Conservation (phyloP, 2,329 filamentous ascomycete species). For the Pseudogymnoascus sp. region DNA sequence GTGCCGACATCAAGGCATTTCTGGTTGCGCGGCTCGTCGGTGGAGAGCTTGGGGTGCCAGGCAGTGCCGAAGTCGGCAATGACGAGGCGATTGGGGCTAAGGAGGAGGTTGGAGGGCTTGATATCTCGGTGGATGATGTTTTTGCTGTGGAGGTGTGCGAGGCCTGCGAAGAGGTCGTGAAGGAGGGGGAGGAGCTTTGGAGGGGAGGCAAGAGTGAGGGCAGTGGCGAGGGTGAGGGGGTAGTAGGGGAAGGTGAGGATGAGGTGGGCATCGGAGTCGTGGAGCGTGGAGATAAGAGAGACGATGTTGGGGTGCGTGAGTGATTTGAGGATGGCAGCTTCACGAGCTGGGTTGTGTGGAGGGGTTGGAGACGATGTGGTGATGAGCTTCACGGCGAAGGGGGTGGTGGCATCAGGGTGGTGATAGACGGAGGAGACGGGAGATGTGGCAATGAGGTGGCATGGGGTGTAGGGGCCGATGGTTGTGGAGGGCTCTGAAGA, state of each 20-base stretch:
- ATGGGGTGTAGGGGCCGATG: slow-evolving; percentile 48
- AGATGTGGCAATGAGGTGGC: slow-evolving; percentile 53
- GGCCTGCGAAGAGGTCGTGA: slow-evolving; percentile 59
- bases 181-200: slow-evolving; percentile 38
- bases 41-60: slow-evolving; percentile 58
- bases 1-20: slow-evolving; percentile 95
- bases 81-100: slow-evolving; percentile 62
- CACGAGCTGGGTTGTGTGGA: slow-evolving; percentile 75
- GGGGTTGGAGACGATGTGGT: slow-evolving; percentile 57
- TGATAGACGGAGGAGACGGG: slow-evolving; percentile 80
- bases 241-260: slow-evolving; percentile 82
- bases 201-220: slow-evolving; percentile 41
- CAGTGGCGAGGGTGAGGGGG: slow-evolving; percentile 60
- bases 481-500: slow-evolving; percentile 30
- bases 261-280: slow-evolving; percentile 60
- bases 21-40: slow-evolving; percentile 52
- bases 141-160: slow-evolving; percentile 61
- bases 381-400: slow-evolving; percentile 77
- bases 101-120: slow-evolving; percentile 83
- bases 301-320: slow-evolving; percentile 54
- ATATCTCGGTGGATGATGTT: slow-evolving; percentile 89
- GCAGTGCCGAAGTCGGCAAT: slow-evolving; percentile 82
- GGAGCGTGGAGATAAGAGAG: slow-evolving; percentile 64
- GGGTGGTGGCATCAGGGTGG: slow-evolving; percentile 38
- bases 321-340: slow-evolving; percentile 63